Evolutionary conservation across 768 basidiomycete genomes (phyloP).

Genomic region (Calocybe cyanea): DNA sequence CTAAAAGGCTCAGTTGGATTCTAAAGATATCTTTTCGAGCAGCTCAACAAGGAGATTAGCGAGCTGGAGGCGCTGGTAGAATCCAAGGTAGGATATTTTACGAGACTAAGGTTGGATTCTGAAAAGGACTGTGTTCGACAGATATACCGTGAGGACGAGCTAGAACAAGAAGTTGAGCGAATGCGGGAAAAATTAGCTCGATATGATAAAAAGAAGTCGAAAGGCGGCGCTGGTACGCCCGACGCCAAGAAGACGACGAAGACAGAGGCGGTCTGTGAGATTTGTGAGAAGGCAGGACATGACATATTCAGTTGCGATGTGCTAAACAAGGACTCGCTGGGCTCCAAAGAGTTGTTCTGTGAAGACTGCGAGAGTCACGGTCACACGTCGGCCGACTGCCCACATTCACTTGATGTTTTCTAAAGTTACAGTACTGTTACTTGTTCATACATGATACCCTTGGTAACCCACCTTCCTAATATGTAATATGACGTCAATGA

Average conservation of each 20-base stretch:
- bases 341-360: constrained; percentile 51
- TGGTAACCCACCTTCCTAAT: not conserved
- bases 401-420: constrained; percentile 85
- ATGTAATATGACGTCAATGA: constrained; percentile 8
- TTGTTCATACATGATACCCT: constrained; percentile 7
- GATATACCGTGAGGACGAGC: constrained; percentile 92
- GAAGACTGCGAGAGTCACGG: constrained; percentile 83
- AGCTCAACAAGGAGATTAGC: constrained; percentile 90
- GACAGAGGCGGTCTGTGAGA: constrained; percentile 59
- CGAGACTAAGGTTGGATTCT: not conserved
- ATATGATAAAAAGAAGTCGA: constrained; percentile 55
- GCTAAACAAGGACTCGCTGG: constrained; percentile 51
- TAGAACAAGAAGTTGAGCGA: constrained; percentile 80
- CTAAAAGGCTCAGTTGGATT: not conserved
- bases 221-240: constrained; percentile 34
- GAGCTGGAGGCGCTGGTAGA: constrained; percentile 94
- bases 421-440: no score
- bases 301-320: constrained; percentile 84
- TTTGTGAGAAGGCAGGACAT: constrained; percentile 82
- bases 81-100: constrained; percentile 59
- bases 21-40: constrained; percentile 9
- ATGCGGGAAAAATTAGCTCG: constrained; percentile 68
- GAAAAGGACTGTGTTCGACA: constrained; percentile 23
- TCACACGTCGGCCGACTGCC: constrained; percentile 74
- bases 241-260: constrained; percentile 25